Base-by-base conservation (phyloP, 345 rosid species). In the Eucalyptus regnans region DNA sequence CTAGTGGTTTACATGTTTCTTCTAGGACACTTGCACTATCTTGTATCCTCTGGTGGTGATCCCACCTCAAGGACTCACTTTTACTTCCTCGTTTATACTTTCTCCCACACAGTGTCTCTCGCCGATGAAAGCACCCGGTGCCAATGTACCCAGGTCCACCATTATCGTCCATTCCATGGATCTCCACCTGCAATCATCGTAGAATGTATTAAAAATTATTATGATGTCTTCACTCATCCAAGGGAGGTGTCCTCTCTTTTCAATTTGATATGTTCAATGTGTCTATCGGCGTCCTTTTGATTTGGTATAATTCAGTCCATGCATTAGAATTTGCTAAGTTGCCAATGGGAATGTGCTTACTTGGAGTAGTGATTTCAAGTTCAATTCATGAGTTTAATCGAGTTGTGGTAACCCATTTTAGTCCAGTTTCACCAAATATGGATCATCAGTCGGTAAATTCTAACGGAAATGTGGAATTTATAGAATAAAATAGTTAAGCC, bases 71-170 rank as follows among this genome's bases (percentile, higher is more conserved):
- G 56, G 86, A 88, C 58, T 86, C 43, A 17, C 83, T 37, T 86
- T 54, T 86, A 15, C 44, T 86, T 50, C 44, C 87, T 58, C 22
- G 54, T 31, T 25, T 86, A 37, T 86, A 86, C 46, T 87, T 91
- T 85, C 71, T 83, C 33, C 92, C 92, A 43, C 87, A 85, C 27
- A 92, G 90, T n/a, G 89, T 43, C 9, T 90, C 92, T 86, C 94
- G 89, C 86, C 90, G 86, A 87, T 92, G 92, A 58, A 92, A 91
- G 89, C 94, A 92, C 15, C 94, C 94, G 7, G 92, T 88, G 20
- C 94, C 92, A 12, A 91, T 86, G 58, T 89, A 92, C 33, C 16
- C 31, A 85, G 92, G 56, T 33, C 94, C 94, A 22, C 92, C 94
- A 52, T 88, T 17, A n/a, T 22, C 86, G 41, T 92, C 94, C 41